Percentiles rank a stretch among this genome's conserved stretches.
Conservation (phyloP, 1,139 yeast species). For the Suhomyces bribrorum region DNA sequence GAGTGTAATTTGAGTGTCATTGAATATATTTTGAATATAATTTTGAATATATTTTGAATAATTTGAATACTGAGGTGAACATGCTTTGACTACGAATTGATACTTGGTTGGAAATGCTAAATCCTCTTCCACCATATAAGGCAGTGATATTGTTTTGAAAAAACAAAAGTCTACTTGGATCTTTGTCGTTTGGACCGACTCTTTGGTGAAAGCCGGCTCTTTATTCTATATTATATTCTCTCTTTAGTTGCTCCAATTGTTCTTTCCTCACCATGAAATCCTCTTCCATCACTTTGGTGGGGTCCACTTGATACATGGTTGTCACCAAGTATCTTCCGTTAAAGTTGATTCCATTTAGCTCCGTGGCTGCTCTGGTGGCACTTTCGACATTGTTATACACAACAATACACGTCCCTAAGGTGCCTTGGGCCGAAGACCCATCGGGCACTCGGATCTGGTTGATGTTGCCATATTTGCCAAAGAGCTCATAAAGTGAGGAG, state of each 20-base stretch:
- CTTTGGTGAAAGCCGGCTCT: not conserved
- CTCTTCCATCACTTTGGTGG: conserved; percentile 24
- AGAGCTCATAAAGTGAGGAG: conserved; percentile 51
- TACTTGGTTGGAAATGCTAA: too few relatives aligned
- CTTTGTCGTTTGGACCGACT: not conserved
- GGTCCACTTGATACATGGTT: conserved; percentile 45
- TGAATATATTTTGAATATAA: too few relatives aligned
- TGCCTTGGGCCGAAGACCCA: conserved; percentile 16
- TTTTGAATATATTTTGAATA: too few relatives aligned
- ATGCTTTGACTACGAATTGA: too few relatives aligned
- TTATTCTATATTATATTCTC: conserved; percentile 5
- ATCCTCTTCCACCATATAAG: too few relatives aligned
- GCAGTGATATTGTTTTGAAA: too few relatives aligned
- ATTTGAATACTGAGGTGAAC: too few relatives aligned
- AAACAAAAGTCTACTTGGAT: not conserved
- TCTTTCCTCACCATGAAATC: conserved; percentile 24
- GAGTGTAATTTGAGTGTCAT: too few relatives aligned
- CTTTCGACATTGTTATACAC: conserved; percentile 51
- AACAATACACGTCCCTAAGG: conserved; percentile 56
- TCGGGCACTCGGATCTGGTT: conserved; percentile 56
- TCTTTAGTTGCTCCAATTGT: conserved; percentile 23
- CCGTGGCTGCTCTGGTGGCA: conserved; percentile 54
- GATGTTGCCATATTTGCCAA: conserved; percentile 59
- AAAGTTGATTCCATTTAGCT: conserved; percentile 61
- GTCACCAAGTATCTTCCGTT: conserved; percentile 62